Conservation (phyloP, 2,329 filamentous ascomycete species). For the Colletotrichum nymphaeae region DNA sequence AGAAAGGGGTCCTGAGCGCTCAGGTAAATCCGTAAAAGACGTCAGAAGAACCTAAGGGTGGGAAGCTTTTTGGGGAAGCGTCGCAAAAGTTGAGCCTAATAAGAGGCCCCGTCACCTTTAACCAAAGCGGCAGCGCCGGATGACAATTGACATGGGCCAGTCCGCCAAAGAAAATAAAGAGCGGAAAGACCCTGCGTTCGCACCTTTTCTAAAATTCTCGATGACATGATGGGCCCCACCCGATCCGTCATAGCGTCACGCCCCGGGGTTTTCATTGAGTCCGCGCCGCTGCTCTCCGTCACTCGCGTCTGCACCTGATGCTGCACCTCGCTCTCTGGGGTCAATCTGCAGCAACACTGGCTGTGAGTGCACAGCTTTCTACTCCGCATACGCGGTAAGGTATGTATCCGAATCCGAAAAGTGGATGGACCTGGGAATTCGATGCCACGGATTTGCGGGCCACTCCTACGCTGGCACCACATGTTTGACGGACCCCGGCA, state of each 20-base stretch:
- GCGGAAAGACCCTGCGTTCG: slow-evolving; percentile 33
- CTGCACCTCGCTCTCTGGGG: neutral
- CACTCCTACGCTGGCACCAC: slow-evolving; percentile 4
- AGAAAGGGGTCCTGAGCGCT: slow-evolving; percentile 13
- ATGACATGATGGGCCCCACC: slow-evolving; percentile 34
- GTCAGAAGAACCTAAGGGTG: neutral
- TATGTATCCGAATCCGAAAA: neutral
- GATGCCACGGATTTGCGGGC: neutral
- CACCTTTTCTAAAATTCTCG: neutral
- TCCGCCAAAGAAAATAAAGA: neutral
- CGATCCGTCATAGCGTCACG: slow-evolving; percentile 16
- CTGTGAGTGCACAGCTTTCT: neutral
- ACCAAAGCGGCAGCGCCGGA: slow-evolving; percentile 30
- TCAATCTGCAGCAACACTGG: neutral
- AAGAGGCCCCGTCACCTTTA: slow-evolving; percentile 18
- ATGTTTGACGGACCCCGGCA: slow-evolving; percentile 1
- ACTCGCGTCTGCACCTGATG: neutral
- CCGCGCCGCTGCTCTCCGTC: neutral
- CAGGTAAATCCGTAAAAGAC: slow-evolving; percentile 3
- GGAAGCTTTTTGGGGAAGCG: slow-evolving; percentile 1
- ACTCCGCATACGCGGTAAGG: no score
- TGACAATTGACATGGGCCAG: slow-evolving; percentile 17
- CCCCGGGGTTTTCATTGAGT: slow-evolving; percentile 3
- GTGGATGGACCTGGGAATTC: no score
- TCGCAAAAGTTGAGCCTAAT: neutral